A percentile compares a stretch with the other conserved stretches of the same genome.
phyloP scores from a whole-genome alignment of 495 filamentous ascomycete genomes.

The Pyrenula massariospora region DNA sequence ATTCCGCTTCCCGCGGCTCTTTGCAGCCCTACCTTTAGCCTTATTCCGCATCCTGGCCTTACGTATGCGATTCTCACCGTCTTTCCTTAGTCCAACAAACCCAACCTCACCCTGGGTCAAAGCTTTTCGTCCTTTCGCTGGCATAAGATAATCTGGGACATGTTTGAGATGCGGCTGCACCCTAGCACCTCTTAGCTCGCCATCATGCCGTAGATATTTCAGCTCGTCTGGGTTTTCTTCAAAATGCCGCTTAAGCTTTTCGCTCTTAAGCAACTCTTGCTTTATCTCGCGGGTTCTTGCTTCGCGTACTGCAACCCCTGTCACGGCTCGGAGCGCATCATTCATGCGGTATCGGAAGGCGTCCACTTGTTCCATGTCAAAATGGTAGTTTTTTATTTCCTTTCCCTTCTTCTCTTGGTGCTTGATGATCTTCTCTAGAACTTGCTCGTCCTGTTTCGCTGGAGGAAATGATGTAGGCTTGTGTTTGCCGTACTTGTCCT shows the following conservation, averaged over 20 bases:
- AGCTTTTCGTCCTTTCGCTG: constrained; percentile 59
- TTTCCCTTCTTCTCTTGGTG: constrained; percentile 62
- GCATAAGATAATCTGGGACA: constrained; percentile 89
- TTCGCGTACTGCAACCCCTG: constrained; percentile 73
- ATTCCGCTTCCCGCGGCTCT: constrained; percentile 40
- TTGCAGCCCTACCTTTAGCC: constrained; percentile 39
- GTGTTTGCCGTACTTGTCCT: constrained; percentile 72
- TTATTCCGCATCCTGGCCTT: constrained; percentile 56
- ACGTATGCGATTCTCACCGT: constrained; percentile 58
- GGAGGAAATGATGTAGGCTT: constrained; percentile 66
- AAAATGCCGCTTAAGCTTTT: constrained; percentile 89
- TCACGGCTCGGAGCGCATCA: constrained; percentile 75
- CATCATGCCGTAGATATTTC: constrained; percentile 79
- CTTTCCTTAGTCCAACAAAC: constrained; percentile 68
- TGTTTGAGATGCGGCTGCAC: constrained; percentile 87
- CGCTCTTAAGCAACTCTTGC: constrained; percentile 80
- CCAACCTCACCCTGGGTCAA: constrained; percentile 49
- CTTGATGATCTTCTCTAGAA: constrained; percentile 60
- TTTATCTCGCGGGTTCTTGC: constrained; percentile 77
- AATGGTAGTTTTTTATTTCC: constrained; percentile 76
- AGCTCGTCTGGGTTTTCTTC: constrained; percentile 92
- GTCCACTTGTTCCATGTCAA: constrained; percentile 88
- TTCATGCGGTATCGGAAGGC: constrained; percentile 91
- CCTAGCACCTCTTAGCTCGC: constrained; percentile 65
- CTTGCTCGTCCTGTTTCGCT: constrained; percentile 69